Conservation (phyloP, 2,329 filamentous ascomycete species). For the Stagonosporopsis rhizophila region DNA sequence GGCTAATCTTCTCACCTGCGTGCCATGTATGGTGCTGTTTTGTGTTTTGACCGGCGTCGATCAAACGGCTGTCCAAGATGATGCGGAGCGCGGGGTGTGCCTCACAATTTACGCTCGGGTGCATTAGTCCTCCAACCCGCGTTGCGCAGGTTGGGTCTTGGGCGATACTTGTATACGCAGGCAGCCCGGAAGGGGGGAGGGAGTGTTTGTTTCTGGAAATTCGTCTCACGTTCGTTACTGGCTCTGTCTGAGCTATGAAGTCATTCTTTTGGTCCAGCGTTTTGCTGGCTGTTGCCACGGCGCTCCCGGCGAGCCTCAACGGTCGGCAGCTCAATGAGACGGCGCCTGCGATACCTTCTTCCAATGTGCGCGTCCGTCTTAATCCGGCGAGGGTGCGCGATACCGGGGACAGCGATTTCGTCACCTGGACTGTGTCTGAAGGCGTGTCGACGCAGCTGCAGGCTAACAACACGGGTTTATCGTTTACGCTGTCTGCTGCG, state of each 20-base stretch:
- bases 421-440: slow-evolving; percentile 22
- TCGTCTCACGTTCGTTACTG: neutral
- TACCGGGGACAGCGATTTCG: slow-evolving; percentile 18
- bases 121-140: slow-evolving; percentile 15
- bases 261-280: slow-evolving; percentile 2
- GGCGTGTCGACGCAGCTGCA: slow-evolving; percentile 11
- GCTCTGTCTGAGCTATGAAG: neutral
- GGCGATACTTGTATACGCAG: neutral
- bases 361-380: slow-evolving; percentile 18
- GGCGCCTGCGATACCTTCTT: neutral
- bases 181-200: too few species aligned
- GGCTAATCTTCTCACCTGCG: neutral
- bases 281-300: slow-evolving; percentile 5
- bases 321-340: slow-evolving; percentile 1
- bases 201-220: neutral
- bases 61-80: slow-evolving; percentile 8
- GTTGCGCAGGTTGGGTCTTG: neutral
- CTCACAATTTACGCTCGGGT: slow-evolving; percentile 7
- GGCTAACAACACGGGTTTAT: slow-evolving; percentile 8
- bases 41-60: neutral
- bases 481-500: slow-evolving; percentile 21
- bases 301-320: neutral
- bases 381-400: slow-evolving; percentile 23
- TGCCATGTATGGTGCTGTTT: neutral
- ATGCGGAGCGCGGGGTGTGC: slow-evolving; percentile 2